Evolutionary conservation across 495 filamentous ascomycete genomes (phyloP).

Genomic region (Amniculicola lignicola): DNA sequence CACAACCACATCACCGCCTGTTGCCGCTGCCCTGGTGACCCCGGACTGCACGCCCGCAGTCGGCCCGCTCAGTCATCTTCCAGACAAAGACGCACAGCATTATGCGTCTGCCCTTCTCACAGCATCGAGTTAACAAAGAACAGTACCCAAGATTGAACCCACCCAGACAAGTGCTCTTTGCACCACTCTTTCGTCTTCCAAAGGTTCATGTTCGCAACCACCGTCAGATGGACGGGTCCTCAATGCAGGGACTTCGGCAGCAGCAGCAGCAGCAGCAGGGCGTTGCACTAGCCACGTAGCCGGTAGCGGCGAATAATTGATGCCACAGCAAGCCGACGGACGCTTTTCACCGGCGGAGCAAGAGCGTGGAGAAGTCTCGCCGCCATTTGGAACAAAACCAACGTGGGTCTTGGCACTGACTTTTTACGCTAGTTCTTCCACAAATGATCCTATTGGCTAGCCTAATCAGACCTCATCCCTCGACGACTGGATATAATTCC

Average conservation of each 20-base stretch:
- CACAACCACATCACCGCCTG: too few relatives aligned
- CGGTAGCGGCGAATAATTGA: neutral
- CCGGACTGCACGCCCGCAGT: neutral
- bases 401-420: neutral
- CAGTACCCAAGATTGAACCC: neutral
- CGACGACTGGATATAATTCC: neutral
- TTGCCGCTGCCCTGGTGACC: too few relatives aligned
- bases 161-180: too few relatives aligned
- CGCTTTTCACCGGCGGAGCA: neutral
- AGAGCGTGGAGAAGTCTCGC: neutral
- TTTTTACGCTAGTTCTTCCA: neutral
- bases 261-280: neutral
- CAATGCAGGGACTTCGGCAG: neutral
- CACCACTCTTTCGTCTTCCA: too few relatives aligned
- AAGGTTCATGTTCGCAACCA: neutral
- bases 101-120: neutral
- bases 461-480: neutral
- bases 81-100: neutral
- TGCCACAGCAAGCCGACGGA: neutral
- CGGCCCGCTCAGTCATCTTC: neutral
- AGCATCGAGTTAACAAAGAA: neutral
- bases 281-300: neutral
- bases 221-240: neutral
- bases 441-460: conserved; percentile 9
- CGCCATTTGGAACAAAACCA: neutral